Conservation (phyloP, 495 filamentous ascomycete species). For the Massariosphaeria phaeospora region DNA sequence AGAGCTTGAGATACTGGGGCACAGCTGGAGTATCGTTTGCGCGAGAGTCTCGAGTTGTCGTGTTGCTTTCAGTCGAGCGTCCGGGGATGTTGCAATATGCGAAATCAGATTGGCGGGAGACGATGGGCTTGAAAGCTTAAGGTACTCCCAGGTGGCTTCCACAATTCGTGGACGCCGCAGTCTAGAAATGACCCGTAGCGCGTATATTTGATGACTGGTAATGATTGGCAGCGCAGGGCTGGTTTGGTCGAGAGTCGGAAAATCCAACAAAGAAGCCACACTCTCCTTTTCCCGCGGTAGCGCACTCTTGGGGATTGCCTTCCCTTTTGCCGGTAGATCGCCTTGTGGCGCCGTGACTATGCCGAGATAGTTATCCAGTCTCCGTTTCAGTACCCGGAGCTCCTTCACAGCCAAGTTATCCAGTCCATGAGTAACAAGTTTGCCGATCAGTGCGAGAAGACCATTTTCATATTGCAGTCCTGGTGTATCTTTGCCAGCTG, state of each 20-base stretch:
- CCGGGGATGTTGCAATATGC: slow-evolving; percentile 45
- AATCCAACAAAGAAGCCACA: slow-evolving; percentile 61
- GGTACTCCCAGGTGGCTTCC: slow-evolving; percentile 35
- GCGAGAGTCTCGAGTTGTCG: slow-evolving; percentile 66
- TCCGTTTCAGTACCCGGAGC: slow-evolving; percentile 61
- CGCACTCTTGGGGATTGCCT: slow-evolving; percentile 26
- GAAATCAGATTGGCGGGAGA: slow-evolving; percentile 66
- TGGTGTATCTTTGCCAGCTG: slow-evolving; percentile 45
- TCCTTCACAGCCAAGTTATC: slow-evolving; percentile 75
- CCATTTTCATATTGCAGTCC: slow-evolving; percentile 78
- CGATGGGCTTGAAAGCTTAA: slow-evolving; percentile 47
- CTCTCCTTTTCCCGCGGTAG: slow-evolving; percentile 38
- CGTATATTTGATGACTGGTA: slow-evolving; percentile 43
- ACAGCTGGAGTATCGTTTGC: slow-evolving; percentile 60
- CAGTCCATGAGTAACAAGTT: slow-evolving; percentile 65
- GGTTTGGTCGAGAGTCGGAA: slow-evolving; percentile 37
- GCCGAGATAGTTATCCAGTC: slow-evolving; percentile 44
- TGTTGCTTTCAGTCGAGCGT: slow-evolving; percentile 54
- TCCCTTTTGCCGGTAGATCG: slow-evolving; percentile 21
- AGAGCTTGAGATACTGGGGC: slow-evolving; percentile 51
- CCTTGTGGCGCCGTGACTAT: slow-evolving; percentile 6
- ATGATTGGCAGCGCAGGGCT: slow-evolving; percentile 34
- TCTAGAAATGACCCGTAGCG: slow-evolving; percentile 47
- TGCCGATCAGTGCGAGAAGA: slow-evolving; percentile 69
- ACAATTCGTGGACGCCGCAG: slow-evolving; percentile 39